A percentile compares a stretch with the other conserved stretches of the same genome.
Conservation (phyloP, 345 rosid species). For the Atalantia buxifolia region DNA sequence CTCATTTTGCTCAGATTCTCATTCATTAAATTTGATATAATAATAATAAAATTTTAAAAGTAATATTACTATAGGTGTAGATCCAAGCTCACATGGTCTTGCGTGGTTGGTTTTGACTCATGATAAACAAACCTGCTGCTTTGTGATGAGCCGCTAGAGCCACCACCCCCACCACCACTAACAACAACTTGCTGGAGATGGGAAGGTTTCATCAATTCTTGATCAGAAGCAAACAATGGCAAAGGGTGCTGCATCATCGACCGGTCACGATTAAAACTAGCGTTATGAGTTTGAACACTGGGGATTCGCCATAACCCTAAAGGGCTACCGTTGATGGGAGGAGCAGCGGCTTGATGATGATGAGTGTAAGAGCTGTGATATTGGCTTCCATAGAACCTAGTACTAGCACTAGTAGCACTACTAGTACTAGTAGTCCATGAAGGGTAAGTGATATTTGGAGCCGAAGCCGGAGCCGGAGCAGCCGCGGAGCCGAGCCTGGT, state of each 20-base stretch:
- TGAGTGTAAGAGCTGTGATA: constrained; percentile 19
- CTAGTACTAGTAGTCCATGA: constrained; percentile 46
- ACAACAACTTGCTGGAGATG: neutral
- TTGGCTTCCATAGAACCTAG: constrained; percentile 54
- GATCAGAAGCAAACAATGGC: constrained; percentile 40
- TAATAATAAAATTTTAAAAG: neutral
- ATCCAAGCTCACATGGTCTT: constrained; percentile 95
- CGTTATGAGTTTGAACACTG: constrained; percentile 30
- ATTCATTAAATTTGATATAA: constrained; percentile 7
- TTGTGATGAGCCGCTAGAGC: constrained; percentile 24
- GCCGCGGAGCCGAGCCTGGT: constrained; percentile 41
- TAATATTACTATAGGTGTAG: constrained; percentile 65
- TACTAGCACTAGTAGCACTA: neutral
- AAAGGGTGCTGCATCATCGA: constrained; percentile 28
- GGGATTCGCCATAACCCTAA: constrained; percentile 77
- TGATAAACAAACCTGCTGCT: constrained; percentile 37
- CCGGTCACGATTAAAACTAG: constrained; percentile 34
- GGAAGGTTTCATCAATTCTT: constrained; percentile 27
- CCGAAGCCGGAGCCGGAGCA: constrained; percentile 18
- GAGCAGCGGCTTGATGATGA: constrained; percentile 17
- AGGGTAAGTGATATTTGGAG: constrained; percentile 42
- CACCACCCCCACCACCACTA: too few relatives aligned
- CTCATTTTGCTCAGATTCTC: constrained; percentile 12
- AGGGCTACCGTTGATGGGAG: constrained; percentile 74
- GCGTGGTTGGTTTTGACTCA: constrained; percentile 46